Percentiles rank a stretch among this genome's conserved stretches.
Evolutionary conservation across 75 land plant species (phyloP).

Genomic region (Chamaecyparis obtusa): DNA sequence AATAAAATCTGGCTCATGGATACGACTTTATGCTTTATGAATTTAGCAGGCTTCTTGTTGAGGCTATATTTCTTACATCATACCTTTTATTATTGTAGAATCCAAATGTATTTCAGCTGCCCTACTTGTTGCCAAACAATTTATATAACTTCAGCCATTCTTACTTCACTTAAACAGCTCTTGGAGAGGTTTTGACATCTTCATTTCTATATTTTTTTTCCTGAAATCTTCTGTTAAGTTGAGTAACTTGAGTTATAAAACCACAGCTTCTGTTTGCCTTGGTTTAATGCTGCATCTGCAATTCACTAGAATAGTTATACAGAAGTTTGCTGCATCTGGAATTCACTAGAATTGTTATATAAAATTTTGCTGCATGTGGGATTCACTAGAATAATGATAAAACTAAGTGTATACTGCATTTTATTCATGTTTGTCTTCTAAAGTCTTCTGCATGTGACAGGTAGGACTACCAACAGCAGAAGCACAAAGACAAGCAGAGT

Average conservation of each 20-base stretch:
- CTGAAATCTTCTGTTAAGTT: not conserved
- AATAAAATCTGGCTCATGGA: not conserved
- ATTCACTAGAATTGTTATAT: not conserved
- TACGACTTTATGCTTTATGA: not conserved
- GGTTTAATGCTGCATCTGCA: not conserved
- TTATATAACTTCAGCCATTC: not conserved
- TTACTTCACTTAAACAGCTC: not conserved
- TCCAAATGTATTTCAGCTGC: not conserved
- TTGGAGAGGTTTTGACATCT: not conserved
- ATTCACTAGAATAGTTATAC: not conserved
- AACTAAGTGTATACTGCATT: not conserved
- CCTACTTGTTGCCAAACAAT: not conserved
- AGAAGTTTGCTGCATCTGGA: not conserved
- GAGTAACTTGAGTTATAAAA: not conserved
- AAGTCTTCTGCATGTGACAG: slow-evolving; percentile 19
- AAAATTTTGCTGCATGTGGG: not conserved
- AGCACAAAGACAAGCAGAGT: slow-evolving; percentile 42
- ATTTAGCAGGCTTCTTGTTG: not conserved
- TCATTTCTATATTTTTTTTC: not conserved
- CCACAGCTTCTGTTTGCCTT: not conserved
- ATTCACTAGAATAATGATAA: not conserved
- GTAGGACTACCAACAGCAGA: slow-evolving; percentile 39
- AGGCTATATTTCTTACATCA: not conserved
- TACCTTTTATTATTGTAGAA: not conserved
- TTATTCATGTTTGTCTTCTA: not conserved